Base-by-base conservation (phyloP, 495 filamentous ascomycete species). In the Aspergillus sclerotiicarbonarius region DNA sequence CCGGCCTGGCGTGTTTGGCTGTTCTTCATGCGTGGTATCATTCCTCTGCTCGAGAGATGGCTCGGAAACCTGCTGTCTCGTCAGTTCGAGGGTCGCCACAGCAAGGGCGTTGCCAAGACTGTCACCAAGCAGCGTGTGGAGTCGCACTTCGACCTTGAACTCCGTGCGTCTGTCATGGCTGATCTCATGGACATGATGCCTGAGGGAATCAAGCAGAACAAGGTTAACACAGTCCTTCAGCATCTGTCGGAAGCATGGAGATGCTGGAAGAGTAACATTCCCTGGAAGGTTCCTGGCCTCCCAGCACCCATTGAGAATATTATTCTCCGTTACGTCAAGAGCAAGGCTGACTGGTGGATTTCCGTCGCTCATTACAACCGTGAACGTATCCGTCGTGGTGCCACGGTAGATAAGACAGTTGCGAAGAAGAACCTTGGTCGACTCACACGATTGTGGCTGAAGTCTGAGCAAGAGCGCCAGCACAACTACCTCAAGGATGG, bases 171-270 rank as follows among this genome's bases (percentile, higher is more conserved):
- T 0, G 95, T 99, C 50, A 99, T 99, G 90, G 90, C 92, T 18
- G 95, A 99, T 76, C 77, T 99, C 29, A 96, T 96, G 88, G 95
- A 99, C 64, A 99, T 99, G 95, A 99, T 99, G 95, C 95, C 95
- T 1, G 95, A 97, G 69, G 95, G 95, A 55, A 96, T 99, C 80
- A 97, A 97, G 76, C 93, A 96, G 69, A 99, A 93, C 75, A 99
- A 99, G 75, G 92, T 99, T 71, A 96, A 98, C 70, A 96, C 94
- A 1, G 93, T 99, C 33, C 79, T 99, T 47, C 94, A 99, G 66
- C 94, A 99, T 83, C 76, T 98, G 21, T 96, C 91, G 0, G 94
- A 99, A 75, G 94, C 94, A 8, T 99, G 94, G 94, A 82, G 94
- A 72, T 99, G 94, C 75, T 99, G 94, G 94, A 99, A 99, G 88